Conservation (phyloP, 1,284 basidiomycete species). For the Volvariella volvacea region DNA sequence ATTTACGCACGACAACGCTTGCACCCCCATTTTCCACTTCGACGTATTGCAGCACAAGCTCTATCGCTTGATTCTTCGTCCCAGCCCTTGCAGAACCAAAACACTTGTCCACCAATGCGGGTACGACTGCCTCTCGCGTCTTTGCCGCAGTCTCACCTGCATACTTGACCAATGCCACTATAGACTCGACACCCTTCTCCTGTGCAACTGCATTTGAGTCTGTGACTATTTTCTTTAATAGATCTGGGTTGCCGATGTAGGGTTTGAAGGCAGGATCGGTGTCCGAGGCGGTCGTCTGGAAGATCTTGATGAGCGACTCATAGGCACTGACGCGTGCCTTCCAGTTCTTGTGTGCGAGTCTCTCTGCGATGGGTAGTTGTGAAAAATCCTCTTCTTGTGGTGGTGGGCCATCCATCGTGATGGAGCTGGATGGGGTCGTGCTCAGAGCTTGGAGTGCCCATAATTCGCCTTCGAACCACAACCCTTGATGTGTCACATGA, state of each 20-base stretch:
- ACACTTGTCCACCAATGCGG: conserved; percentile 93
- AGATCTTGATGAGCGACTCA: conserved; percentile 80
- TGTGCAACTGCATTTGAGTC: conserved; percentile 98
- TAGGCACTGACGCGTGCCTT: conserved; percentile 95
- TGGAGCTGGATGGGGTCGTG: conserved; percentile 3
- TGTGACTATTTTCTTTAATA: conserved; percentile 81
- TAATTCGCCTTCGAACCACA: background rate
- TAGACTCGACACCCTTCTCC: conserved; percentile 91
- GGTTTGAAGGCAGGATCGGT: conserved; percentile 92
- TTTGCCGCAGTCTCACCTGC: conserved; percentile 84
- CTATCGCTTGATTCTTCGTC: conserved; percentile 87
- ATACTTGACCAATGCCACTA: conserved; percentile 82
- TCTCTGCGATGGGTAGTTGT: conserved; percentile 71
- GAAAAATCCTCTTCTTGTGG: conserved; percentile 94
- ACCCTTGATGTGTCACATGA: conserved; percentile 5
- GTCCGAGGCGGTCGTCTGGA: conserved; percentile 86
- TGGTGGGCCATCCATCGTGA: conserved; percentile 80
- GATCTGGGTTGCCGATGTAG: conserved; percentile 71
- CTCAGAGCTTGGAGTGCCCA: background rate
- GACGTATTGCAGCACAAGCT: conserved; percentile 85
- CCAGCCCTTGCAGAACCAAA: conserved; percentile 87
- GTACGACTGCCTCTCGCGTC: conserved; percentile 78
- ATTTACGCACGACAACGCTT: conserved; percentile 76
- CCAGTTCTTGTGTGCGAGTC: conserved; percentile 95
- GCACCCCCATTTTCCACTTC: conserved; percentile 91